Conservation (phyloP, 306 rosid genomes). For the Quercus glauca region DNA sequence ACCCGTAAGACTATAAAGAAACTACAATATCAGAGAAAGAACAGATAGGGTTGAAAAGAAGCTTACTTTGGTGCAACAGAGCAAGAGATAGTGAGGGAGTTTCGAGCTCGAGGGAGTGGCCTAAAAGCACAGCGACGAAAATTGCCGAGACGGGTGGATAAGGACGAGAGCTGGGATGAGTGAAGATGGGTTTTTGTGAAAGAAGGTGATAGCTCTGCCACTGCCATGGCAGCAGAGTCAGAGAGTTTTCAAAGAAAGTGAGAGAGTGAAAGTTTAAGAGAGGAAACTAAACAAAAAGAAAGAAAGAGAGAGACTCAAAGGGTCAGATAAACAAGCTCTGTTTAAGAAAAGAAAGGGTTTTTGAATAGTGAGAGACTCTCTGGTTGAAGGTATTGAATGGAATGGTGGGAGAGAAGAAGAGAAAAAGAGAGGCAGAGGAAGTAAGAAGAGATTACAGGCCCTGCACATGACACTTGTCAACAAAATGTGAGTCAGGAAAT, state of each 20-base stretch:
- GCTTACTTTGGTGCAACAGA: slow-evolving; percentile 78
- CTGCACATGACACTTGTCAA: slow-evolving; percentile 63
- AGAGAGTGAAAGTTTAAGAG: not conserved
- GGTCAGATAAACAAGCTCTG: not conserved
- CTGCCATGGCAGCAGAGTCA: slow-evolving; percentile 57
- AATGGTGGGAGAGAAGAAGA: slow-evolving; percentile 27
- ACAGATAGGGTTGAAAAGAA: not conserved
- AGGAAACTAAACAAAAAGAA: not conserved
- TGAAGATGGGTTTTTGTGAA: slow-evolving; percentile 40
- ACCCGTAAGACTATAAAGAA: not conserved
- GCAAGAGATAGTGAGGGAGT: slow-evolving; percentile 46
- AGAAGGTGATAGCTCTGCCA: slow-evolving; percentile 55
- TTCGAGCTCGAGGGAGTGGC: slow-evolving; percentile 31
- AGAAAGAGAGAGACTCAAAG: not conserved
- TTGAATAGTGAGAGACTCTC: too few species aligned
- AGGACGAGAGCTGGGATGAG: slow-evolving; percentile 49
- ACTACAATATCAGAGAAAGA: not conserved
- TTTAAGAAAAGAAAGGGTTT: not conserved
- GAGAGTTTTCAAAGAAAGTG: not conserved
- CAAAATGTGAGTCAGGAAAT: slow-evolving; percentile 13
- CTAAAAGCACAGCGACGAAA: slow-evolving; percentile 37
- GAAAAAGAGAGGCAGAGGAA: not conserved
- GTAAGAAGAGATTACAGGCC: slow-evolving; percentile 40
- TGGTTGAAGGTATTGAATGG: not conserved
- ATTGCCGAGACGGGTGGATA: slow-evolving; percentile 37